A percentile compares a stretch with the other conserved stretches of the same genome.
These are phyloP conservation scores for Phlebopus sp. DNA, from an alignment of 1,284 basidiomycete species.

Conservation along the genomic window DNA sequence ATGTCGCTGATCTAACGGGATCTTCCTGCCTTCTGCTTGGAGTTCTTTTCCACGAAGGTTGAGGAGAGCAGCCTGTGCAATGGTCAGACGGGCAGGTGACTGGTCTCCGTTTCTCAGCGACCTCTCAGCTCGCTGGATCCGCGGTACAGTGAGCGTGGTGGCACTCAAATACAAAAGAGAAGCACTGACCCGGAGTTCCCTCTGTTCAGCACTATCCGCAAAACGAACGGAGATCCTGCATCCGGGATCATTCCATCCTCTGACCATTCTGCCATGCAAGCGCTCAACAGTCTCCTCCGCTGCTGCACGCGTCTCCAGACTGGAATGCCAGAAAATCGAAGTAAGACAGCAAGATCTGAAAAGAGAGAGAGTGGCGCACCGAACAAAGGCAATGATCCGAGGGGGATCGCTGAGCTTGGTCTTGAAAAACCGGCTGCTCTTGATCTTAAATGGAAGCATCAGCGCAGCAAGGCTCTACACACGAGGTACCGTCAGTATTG, in stretches of 20 bases:
- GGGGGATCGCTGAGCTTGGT: conserved; percentile 70
- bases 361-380: conserved; percentile 39
- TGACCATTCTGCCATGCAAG: conserved; percentile 72
- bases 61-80: conserved; percentile 71
- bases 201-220: conserved; percentile 59
- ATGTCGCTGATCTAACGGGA: conserved; percentile 4
- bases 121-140: conserved; percentile 45
- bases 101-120: conserved; percentile 50
- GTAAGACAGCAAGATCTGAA: background rate
- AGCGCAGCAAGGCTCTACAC: conserved; percentile 55
- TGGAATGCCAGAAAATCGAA: conserved; percentile 24
- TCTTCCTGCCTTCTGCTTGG: conserved; percentile 17
- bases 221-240: conserved; percentile 72
- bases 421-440: conserved; percentile 71
- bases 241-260: conserved; percentile 68
- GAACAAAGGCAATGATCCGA: conserved; percentile 71
- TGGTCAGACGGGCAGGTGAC: conserved; percentile 62
- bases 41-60: conserved; percentile 67
- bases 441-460: conserved; percentile 61
- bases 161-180: background rate
- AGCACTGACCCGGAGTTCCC: conserved; percentile 43
- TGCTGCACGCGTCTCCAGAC: conserved; percentile 61
- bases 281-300: conserved; percentile 72
- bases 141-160: background rate
- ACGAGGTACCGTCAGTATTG: background rate